Base-by-base conservation (phyloP, 2,329 filamentous ascomycete species). In the Tolypocladium ovalisporum region DNA sequence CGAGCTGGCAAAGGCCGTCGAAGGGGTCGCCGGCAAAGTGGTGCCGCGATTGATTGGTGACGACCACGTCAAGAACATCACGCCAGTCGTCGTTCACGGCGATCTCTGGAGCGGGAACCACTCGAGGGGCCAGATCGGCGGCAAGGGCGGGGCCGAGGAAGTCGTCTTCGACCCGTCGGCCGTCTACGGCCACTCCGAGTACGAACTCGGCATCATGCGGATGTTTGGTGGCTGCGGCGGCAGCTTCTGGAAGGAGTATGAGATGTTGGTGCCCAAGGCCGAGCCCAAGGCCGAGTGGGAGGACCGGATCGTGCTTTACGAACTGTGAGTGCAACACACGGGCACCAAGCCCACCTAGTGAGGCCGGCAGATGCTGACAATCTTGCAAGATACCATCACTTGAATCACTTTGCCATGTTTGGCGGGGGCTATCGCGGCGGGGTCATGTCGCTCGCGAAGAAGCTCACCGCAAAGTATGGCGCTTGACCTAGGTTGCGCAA, bases 91-190 rank as follows among this genome's bases (percentile, higher is more conserved):
- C 7, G 78, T 96, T 0, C 93, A 97, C 67, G 93, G 93, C 1
- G 92, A 97, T 73, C 71, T 97, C n/a, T 97, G 93, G 93, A 88
- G 85, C 62, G 93, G 93, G 0, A 97, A 97, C 70, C 84, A 88
- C 54, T 83, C 84, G 13, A 71, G 76, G 4, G 91, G 88, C 0
- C 76, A 76, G 47, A 86, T 96, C 55, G 77, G 77, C 0, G 78
- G 76, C 1, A 64, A 68, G 36, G 77, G 78, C 0, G 78, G 75
- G 1, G 73, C 78, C 0, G 88, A 92, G 62, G 86, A 91, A 62
- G 83, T 96, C 1, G 83, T 96, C 1, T 97, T 85, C 67, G 93
- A 97, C 67, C 85, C 91, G 0, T 87, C 87, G 2, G 81, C 84
- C 47, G 88, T 88, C 61, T 97, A 95, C 67, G 90, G 87, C 1